phyloP scores from a whole-genome alignment of 306 rosid genomes.

The Malus orientalis region DNA sequence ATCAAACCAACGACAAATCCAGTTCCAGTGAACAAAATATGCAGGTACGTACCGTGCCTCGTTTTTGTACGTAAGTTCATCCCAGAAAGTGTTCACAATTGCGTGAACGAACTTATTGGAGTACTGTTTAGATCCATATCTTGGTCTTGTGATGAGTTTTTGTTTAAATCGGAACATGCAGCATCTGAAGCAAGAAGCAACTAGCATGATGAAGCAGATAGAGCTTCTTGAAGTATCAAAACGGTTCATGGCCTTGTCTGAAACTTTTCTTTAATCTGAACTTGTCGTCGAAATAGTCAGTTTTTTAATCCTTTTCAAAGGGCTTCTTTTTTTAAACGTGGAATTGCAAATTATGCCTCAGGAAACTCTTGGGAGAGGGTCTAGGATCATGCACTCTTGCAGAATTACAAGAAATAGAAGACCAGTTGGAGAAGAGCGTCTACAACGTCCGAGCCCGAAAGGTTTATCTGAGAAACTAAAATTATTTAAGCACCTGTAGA shows the following conservation, averaged over 20 bases:
- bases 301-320: not conserved
- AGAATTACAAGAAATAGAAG: slow-evolving; percentile 58
- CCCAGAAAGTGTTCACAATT: not conserved
- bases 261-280: slow-evolving; percentile 1
- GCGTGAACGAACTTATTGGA: not conserved
- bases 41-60: slow-evolving; percentile 32
- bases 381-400: slow-evolving; percentile 53
- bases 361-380: slow-evolving; percentile 67
- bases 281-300: not conserved
- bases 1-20: slow-evolving; percentile 20
- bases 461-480: slow-evolving; percentile 26
- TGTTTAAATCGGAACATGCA: slow-evolving; percentile 16
- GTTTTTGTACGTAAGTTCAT: not conserved
- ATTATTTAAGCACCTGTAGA: not conserved
- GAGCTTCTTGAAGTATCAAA: slow-evolving; percentile 67
- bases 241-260: slow-evolving; percentile 30
- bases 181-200: slow-evolving; percentile 61
- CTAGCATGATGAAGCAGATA: slow-evolving; percentile 55
- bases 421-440: slow-evolving; percentile 59
- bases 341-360: slow-evolving; percentile 15
- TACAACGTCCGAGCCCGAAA: slow-evolving; percentile 51
- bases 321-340: not conserved
- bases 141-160: not conserved
- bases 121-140: not conserved
- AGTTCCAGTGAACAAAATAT: slow-evolving; percentile 29